These are phyloP conservation scores for Patellifolia procumbens DNA, from an alignment of 179 eudicot genomes.

Conservation along the genomic window DNA sequence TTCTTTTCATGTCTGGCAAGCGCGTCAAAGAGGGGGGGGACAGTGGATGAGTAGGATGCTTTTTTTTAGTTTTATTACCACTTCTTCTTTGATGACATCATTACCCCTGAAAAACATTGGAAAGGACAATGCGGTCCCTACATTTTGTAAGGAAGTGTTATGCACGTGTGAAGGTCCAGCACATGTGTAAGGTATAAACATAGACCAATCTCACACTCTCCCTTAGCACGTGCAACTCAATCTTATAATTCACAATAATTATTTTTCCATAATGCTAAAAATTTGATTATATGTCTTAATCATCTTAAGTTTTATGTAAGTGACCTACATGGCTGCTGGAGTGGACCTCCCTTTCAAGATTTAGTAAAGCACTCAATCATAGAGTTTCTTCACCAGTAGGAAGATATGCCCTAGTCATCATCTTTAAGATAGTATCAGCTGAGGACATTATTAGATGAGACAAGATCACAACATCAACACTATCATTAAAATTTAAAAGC, in stretches of 20 bases:
- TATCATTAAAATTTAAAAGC: neutral
- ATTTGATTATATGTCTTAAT: slow-evolving; percentile 24
- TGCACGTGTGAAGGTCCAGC: slow-evolving; percentile 21
- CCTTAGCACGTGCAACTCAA: slow-evolving; percentile 22
- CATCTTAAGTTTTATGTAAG: slow-evolving; percentile 14
- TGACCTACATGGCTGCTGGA: slow-evolving; percentile 24
- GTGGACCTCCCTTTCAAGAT: slow-evolving; percentile 21
- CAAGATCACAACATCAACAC: neutral
- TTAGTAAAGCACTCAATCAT: slow-evolving; percentile 33
- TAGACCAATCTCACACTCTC: slow-evolving; percentile 15
- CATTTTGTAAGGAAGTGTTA: slow-evolving; percentile 3
- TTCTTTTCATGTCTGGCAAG: slow-evolving; percentile 20
- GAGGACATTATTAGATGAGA: neutral
- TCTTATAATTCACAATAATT: neutral
- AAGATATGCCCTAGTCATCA: slow-evolving; percentile 10
- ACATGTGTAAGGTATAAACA: slow-evolving; percentile 7
- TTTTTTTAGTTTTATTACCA: too few species aligned
- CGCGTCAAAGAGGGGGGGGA: slow-evolving; percentile 28
- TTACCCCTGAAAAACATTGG: slow-evolving; percentile 12
- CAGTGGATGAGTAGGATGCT: slow-evolving; percentile 38
- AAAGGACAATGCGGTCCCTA: slow-evolving; percentile 25
- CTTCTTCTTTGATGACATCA: slow-evolving; percentile 25
- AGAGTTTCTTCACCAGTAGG: slow-evolving; percentile 21
- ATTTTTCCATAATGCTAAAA: slow-evolving; percentile 5
- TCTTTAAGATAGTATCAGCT: neutral